Base-by-base conservation (phyloP, 495 filamentous ascomycete genomes). In the Aspergillus taichungensis region DNA sequence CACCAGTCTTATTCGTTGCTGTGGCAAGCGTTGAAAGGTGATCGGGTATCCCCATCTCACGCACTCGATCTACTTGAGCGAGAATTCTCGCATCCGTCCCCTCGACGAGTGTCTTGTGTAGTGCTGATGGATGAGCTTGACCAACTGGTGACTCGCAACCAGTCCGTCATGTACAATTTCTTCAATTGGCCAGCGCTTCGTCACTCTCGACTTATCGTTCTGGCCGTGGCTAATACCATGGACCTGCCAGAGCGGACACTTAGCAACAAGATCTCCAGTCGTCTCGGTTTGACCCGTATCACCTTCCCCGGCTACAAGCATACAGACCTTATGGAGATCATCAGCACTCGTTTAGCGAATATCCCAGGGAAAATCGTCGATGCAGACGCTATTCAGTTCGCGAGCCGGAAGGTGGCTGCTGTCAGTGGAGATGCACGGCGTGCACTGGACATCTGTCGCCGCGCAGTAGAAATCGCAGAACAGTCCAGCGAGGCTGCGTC, bases 81-180 rank as follows among this genome's bases (percentile, higher is more conserved):
- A 40, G 94, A 99, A 62, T 97, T 99, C 68, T 85, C 77, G 44
- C 77, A 88, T 42, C 94, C 94, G 0, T 88, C 80, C 40, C 94
- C 94, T 34, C 79, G 94, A 36, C 75, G 90, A 38, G 87, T 95
- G 8, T 94, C 94, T 0, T 97, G 94, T 56, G 94, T 99, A 24
- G 94, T 99, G 6, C 68, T 99, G 34, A 99, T 99, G 94, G 94
- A 99, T 57, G 94, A 99, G 68, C 77, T 99, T 34, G 94, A 99
- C 65, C 94, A 99, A 59, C 77, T 99, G 5, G 94, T 96, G 3
- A 99, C 94, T 13, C 90, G 88, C 48, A 95, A 92, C 57, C 94
- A 99, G 54, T 88, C 86, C 24, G 94, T 99, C 59, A 99, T 99
- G 94, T 99, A 99, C 69, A 99, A 99, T 59, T 99, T 99, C 65